Evolutionary conservation across 495 filamentous ascomycete genomes (phyloP), one percentile per base, ranked within the genome.

Genomic region (Penicillium fimorum): DNA sequence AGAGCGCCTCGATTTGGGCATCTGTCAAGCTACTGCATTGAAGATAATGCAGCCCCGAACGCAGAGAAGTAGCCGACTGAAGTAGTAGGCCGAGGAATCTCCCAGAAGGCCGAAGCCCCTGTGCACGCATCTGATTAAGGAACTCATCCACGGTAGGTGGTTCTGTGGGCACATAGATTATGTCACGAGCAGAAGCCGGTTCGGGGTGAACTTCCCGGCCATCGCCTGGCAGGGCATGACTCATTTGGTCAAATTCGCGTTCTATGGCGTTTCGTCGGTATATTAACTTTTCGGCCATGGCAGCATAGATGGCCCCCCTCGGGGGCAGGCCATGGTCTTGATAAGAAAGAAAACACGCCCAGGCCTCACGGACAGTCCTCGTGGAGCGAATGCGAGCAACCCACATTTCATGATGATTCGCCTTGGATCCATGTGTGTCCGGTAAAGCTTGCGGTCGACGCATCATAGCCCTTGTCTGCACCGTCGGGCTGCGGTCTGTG

Each of bases 281-380:
- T 13, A 83, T 64, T 8, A 89, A 57, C 56, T 87, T 89, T 55
- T 79, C 75, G 29, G 83, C 79, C 77, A 89, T 87, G 30, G 80
- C 84, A 47, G 73, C 63, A 62, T 84, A 87, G 1, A 85, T 72
- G 25, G 68, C 66, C 2, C 59, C 55, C 44, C 60, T 70, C 3
- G 68, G 64, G 29, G 65, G 59, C 42, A 72, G 58, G 17, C 63
- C 62, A 24, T 62, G 67, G 30, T 79, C 70, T 57, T 81, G 74
- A 44, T 75, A 84, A 0, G 81, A 76, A 9, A 85, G 62, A 64
- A 89, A 91, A 53, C 82, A 83, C 15, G 79, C 81, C 88, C 88
- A 91, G 11, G 87, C 88, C 71, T 91, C 87, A 37, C 85, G 77
- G 20, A 84, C 65, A 2, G 87, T 90, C 18, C 87, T 75, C 7